Evolutionary conservation across 2,329 filamentous ascomycete genomes (phyloP).

Genomic region (Alternaria sp.): DNA sequence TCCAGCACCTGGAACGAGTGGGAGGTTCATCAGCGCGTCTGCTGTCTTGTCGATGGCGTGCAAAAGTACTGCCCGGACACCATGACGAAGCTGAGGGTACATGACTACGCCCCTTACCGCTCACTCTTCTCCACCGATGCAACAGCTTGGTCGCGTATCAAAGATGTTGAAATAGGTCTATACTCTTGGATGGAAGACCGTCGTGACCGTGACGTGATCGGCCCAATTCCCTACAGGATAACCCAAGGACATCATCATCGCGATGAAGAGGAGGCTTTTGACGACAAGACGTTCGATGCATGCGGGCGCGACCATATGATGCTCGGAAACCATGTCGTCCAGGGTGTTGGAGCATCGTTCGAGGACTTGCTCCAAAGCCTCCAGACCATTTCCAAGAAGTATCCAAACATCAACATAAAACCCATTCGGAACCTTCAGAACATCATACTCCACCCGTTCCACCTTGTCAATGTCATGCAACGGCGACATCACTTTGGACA

Average conservation of each 20-base stretch:
- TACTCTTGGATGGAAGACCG: constrained; percentile 50
- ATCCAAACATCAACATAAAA: constrained; percentile 45
- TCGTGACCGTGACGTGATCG: constrained; percentile 45
- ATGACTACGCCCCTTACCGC: constrained; percentile 48
- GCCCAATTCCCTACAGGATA: constrained; percentile 45
- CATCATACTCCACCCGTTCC: constrained; percentile 46
- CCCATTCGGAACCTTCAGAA: constrained; percentile 39
- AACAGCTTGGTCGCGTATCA: constrained; percentile 42
- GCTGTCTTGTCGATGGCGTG: constrained; percentile 47
- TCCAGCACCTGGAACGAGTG: constrained; percentile 48
- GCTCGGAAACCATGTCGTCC: constrained; percentile 46
- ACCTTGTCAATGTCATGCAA: constrained; percentile 47
- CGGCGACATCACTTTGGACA: constrained; percentile 39
- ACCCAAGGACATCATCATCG: constrained; percentile 46
- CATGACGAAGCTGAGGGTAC: constrained; percentile 44
- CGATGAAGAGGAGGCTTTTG: constrained; percentile 48
- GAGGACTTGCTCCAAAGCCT: constrained; percentile 45
- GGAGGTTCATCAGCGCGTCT: constrained; percentile 50
- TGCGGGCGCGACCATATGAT: constrained; percentile 48
- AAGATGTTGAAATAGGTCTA: constrained; percentile 44
- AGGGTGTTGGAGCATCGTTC: constrained; percentile 45
- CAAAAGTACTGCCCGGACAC: constrained; percentile 41
- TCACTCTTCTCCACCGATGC: constrained; percentile 47
- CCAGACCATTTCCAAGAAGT: constrained; percentile 40
- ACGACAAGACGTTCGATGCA: constrained; percentile 45